Conservation (phyloP, 768 basidiomycete genomes). For the Trametes cubensis region DNA sequence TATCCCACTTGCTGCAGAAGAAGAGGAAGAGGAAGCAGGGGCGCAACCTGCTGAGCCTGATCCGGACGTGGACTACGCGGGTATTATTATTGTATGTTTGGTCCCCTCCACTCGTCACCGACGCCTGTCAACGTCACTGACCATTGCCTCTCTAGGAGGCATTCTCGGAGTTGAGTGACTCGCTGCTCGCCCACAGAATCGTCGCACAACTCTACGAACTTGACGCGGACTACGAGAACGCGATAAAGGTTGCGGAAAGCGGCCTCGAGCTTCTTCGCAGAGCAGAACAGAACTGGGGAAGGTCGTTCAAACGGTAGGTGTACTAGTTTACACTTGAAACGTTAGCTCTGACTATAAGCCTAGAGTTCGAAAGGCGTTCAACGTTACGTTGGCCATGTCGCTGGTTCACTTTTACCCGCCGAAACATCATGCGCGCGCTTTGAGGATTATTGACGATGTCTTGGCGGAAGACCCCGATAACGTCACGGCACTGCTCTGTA, state of each 20-base stretch:
- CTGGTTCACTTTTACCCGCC: constrained; percentile 87
- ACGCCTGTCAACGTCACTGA: constrained; percentile 7
- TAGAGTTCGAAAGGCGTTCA: constrained; percentile 70
- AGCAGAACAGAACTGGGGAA: constrained; percentile 61
- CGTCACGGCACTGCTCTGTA: constrained; percentile 67
- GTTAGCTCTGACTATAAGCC: background rate
- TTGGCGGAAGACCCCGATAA: constrained; percentile 65
- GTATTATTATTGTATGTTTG: constrained; percentile 61
- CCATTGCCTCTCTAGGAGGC: constrained; percentile 48
- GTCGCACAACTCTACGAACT: constrained; percentile 63
- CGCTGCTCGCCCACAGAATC: constrained; percentile 68
- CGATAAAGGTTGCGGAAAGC: constrained; percentile 70
- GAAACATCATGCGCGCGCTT: constrained; percentile 83
- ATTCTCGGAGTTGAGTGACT: constrained; percentile 51
- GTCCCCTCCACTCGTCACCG: background rate
- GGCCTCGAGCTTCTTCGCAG: constrained; percentile 60
- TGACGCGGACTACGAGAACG: constrained; percentile 75
- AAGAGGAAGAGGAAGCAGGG: constrained; percentile 35
- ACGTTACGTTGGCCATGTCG: constrained; percentile 70
- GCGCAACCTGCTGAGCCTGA: constrained; percentile 14
- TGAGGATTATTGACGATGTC: constrained; percentile 72
- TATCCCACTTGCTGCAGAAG: constrained; percentile 49
- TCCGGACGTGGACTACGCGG: constrained; percentile 56
- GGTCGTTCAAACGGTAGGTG: constrained; percentile 51
- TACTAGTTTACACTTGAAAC: background rate